phyloP scores from a whole-genome alignment of 768 basidiomycete genomes.

The Boletus barrowsii region DNA sequence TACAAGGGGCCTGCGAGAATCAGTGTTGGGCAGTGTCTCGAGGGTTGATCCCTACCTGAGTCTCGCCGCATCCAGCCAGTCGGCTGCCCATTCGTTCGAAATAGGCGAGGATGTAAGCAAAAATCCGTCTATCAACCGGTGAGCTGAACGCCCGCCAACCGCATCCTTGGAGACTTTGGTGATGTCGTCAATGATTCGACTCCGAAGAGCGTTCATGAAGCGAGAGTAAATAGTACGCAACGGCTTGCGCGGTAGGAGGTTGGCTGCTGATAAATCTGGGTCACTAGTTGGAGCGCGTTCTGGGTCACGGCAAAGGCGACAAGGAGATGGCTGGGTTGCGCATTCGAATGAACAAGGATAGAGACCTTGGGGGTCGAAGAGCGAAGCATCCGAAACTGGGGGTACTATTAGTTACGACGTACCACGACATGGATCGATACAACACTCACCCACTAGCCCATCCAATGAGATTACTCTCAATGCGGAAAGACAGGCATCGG shows the following conservation, averaged over 20 bases:
- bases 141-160: conserved; percentile 35
- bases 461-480: conserved; percentile 45
- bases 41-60: conserved; percentile 38
- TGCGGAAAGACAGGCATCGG: conserved; percentile 29
- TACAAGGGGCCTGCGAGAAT: conserved; percentile 49
- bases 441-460: conserved; percentile 49
- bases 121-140: conserved; percentile 60
- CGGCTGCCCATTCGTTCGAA: conserved; percentile 59
- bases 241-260: conserved; percentile 45
- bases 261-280: conserved; percentile 29
- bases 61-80: conserved; percentile 56
- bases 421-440: neutral
- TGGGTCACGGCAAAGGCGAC: conserved; percentile 34
- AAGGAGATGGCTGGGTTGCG: conserved; percentile 38
- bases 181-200: conserved; percentile 49
- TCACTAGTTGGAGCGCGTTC: conserved; percentile 14
- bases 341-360: conserved; percentile 55
- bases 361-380: conserved; percentile 47
- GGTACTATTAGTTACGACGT: conserved; percentile 9
- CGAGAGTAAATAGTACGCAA: conserved; percentile 39
- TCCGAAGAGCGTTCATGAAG: conserved; percentile 66
- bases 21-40: conserved; percentile 7
- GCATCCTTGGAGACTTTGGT: conserved; percentile 38
- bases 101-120: conserved; percentile 46
- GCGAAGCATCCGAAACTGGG: conserved; percentile 41